Conservation (phyloP, 345 rosid genomes). For the Syzygium oleosum region DNA sequence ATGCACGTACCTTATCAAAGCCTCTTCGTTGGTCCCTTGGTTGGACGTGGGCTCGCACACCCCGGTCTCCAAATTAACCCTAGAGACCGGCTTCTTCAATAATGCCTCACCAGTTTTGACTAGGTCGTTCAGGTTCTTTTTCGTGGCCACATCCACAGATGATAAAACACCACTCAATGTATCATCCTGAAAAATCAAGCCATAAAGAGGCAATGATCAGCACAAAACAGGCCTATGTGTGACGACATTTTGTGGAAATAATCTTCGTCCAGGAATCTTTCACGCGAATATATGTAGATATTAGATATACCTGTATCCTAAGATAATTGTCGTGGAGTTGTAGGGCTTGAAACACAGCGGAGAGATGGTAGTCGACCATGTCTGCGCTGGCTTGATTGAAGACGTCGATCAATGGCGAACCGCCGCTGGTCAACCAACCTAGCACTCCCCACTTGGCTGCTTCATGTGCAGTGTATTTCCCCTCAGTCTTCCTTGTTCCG, state of each 20-base stretch:
- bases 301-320: constrained; percentile 29
- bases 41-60: constrained; percentile 13
- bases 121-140: constrained; percentile 46
- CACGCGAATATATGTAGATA: not conserved
- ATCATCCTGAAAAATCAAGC: constrained; percentile 38
- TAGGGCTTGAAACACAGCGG: constrained; percentile 39
- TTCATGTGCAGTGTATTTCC: constrained; percentile 26
- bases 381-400: constrained; percentile 57
- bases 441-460: constrained; percentile 59
- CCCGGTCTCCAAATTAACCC: constrained; percentile 56
- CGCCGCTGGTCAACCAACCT: constrained; percentile 49
- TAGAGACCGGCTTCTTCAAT: constrained; percentile 46
- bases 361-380: constrained; percentile 54
- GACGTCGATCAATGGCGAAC: constrained; percentile 45
- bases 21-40: constrained; percentile 41
- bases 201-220: not conserved
- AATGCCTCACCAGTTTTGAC: constrained; percentile 46
- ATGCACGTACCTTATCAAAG: constrained; percentile 19
- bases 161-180: constrained; percentile 40
- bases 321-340: constrained; percentile 34
- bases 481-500: constrained; percentile 23
- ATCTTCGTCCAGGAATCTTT: not conserved
- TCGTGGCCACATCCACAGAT: constrained; percentile 54
- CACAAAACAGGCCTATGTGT: not conserved
- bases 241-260: not conserved